Percentiles rank a stretch among this genome's conserved stretches.
phyloP scores from a whole-genome alignment of 1,284 basidiomycete genomes.

The Blastosporella zonata region DNA sequence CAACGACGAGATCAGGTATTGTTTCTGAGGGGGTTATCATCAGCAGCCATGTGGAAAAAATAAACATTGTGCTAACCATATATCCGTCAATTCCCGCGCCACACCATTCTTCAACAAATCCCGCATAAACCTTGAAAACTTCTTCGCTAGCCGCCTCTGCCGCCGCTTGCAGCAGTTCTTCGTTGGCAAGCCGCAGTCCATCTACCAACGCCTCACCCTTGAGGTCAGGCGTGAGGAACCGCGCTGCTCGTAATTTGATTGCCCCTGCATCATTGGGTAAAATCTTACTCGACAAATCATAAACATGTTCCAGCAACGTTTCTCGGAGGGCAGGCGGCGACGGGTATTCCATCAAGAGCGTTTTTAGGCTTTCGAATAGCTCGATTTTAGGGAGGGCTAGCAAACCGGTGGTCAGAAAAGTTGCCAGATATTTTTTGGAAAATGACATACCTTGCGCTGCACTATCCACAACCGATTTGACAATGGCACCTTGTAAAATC shows the following conservation, averaged over 20 bases:
- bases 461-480: constrained; percentile 62
- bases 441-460: constrained; percentile 58
- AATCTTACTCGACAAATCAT: constrained; percentile 41
- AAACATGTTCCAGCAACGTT: constrained; percentile 53
- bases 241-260: constrained; percentile 50
- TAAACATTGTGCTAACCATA: constrained; percentile 47
- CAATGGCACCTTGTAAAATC: constrained; percentile 71
- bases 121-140: constrained; percentile 48
- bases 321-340: constrained; percentile 44
- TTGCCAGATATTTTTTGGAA: constrained; percentile 6
- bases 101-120: constrained; percentile 59
- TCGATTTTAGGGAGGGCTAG: constrained; percentile 57
- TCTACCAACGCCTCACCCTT: constrained; percentile 52
- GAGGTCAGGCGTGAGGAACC: constrained; percentile 37
- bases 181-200: constrained; percentile 55
- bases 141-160: constrained; percentile 27
- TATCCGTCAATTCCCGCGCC: constrained; percentile 43
- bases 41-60: neutral
- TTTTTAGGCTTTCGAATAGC: constrained; percentile 56
- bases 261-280: constrained; percentile 50
- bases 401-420: constrained; percentile 15
- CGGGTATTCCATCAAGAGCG: constrained; percentile 54
- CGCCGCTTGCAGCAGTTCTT: constrained; percentile 40
- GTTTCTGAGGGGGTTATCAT: constrained; percentile 23
- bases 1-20: constrained; percentile 53